Conservation (phyloP, 1,284 basidiomycete species). For the Apiotrichum montevideense region DNA sequence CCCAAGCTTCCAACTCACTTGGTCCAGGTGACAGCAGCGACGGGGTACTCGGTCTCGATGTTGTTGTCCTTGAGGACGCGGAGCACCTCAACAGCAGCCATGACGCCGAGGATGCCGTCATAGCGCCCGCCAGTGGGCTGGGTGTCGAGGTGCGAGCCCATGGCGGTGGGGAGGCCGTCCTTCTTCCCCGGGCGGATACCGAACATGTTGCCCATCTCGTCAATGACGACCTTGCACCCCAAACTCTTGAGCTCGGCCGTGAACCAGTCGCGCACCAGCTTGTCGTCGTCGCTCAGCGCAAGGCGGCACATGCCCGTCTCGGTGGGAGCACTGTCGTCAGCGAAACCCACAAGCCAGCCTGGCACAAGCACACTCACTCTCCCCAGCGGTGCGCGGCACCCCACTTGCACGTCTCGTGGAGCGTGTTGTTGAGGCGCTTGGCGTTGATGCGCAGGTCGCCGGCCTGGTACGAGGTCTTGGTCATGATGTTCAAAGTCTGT, state of each 20-base stretch:
- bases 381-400: slow-evolving; percentile 19
- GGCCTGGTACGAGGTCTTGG: slow-evolving; percentile 6
- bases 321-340: background rate
- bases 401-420: slow-evolving; percentile 35
- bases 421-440: slow-evolving; percentile 28
- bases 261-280: slow-evolving; percentile 34
- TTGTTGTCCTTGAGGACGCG: slow-evolving; percentile 10
- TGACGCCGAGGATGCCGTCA: slow-evolving; percentile 34
- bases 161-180: slow-evolving; percentile 22
- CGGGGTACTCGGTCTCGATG: slow-evolving; percentile 18
- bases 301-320: slow-evolving; percentile 24
- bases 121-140: slow-evolving; percentile 32
- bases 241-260: slow-evolving; percentile 26
- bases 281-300: slow-evolving; percentile 33
- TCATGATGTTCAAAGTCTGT: slow-evolving; percentile 1
- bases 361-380: slow-evolving; percentile 1
- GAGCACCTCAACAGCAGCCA: slow-evolving; percentile 24
- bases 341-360: too few species aligned
- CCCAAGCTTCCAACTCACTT: slow-evolving; percentile 4
- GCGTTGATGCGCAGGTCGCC: slow-evolving; percentile 21
- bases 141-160: slow-evolving; percentile 35
- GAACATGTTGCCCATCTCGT: slow-evolving; percentile 41
- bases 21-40: slow-evolving; percentile 26
- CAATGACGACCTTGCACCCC: slow-evolving; percentile 30
- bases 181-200: slow-evolving; percentile 23